These are phyloP conservation scores for Wickerhamiella infanticola DNA, from an alignment of 1,139 yeast genomes.

Conservation along the genomic window DNA sequence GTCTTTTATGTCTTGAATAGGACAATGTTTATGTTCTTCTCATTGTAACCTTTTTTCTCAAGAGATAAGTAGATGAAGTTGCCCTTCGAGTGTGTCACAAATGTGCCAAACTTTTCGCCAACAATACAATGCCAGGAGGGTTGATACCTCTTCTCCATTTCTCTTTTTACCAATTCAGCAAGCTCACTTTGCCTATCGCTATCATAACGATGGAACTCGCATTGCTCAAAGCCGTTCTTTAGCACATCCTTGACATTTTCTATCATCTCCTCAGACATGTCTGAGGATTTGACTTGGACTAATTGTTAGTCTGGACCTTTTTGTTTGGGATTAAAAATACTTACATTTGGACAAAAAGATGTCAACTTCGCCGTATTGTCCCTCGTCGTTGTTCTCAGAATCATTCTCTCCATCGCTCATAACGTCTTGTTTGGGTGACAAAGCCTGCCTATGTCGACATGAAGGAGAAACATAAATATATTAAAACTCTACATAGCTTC, in stretches of 20 bases:
- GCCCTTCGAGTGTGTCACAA: conserved; percentile 73
- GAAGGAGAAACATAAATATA: no score
- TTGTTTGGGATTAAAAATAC: no score
- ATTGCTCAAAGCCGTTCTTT: conserved; percentile 38
- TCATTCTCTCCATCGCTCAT: no score
- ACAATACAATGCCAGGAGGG: conserved; percentile 93
- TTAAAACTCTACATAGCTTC: no score
- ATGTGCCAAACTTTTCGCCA: conserved; percentile 85
- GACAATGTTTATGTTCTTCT: neutral
- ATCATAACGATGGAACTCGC: conserved; percentile 27
- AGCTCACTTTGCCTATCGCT: conserved; percentile 38
- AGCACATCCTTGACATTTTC: conserved; percentile 24
- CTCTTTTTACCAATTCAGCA: conserved; percentile 70
- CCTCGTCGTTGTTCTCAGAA: no score
- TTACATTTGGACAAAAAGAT: no score
- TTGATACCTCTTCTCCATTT: conserved; percentile 51
- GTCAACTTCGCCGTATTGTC: no score
- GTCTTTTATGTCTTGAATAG: neutral
- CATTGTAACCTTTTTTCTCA: conserved; percentile 25
- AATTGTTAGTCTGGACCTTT: no score
- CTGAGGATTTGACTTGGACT: conserved; percentile 17
- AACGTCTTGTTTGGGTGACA: no score
- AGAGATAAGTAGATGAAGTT: conserved; percentile 72
- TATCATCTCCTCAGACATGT: conserved; percentile 23
- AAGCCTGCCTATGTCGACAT: no score